Base-by-base conservation (phyloP, 192 early-diverging fungal genomes). In the Pilobolus umbonatus region DNA sequence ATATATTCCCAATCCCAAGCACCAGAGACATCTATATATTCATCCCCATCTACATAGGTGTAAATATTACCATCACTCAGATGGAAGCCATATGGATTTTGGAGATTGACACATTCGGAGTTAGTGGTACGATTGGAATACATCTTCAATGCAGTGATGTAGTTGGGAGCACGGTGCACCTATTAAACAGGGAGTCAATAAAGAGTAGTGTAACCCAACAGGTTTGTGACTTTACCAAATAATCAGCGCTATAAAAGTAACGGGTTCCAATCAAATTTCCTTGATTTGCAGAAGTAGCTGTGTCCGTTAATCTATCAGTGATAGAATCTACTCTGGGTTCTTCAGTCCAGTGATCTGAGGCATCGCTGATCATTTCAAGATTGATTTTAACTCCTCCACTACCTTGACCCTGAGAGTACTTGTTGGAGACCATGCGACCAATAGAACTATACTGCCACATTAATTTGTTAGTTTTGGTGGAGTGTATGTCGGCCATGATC, bases 71-170 rank as follows among this genome's bases (percentile, higher is more conserved):
- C 66, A 29, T 68, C 66, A 30, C 56, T 59, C 4, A 68, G 36
- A 52, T 68, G 66, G 35, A 59, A 68, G n/a, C 66, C 66, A 17
- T 50, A 40, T 11, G 48, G 49, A 31, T 61, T 68, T 29, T 68
- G 66, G 7, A 39, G 6, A 32, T 68, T 68, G 15, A 61, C 43
- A 21, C 66, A 68, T 21, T 68, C 66, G 12, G 51, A 50, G 24
- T 62, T 62, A 15, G 38, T 47, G 9, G 57, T 68, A 45, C 66
- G 59, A 17, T 28, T 52, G 11, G 66, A 68, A 31, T 59, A 68
- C 66, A 68, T 68, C 32, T 62, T 68, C n/a, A 68, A 36, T 31
- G 66, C 52, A 11, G 61, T 35, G 7, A 68, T 39, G 19, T 55
- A 56, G 14, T 56, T 35, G 11, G 35, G 28, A 7, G 56, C 36